Evolutionary conservation across 108 stramenopile species (phyloP), one percentile per base, ranked within the genome.

Genomic region (Cyclotella kingstonii): DNA sequence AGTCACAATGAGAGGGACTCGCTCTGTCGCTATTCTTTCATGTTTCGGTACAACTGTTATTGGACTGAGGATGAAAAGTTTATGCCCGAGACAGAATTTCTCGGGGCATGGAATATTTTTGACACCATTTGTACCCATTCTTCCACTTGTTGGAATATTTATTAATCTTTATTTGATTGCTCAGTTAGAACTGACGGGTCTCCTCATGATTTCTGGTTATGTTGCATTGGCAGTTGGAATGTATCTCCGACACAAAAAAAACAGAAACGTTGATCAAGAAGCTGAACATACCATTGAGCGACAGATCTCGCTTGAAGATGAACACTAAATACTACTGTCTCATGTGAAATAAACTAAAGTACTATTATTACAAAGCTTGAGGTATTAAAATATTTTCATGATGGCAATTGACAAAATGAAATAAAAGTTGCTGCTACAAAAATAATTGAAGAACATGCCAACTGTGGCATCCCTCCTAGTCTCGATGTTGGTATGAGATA

Each of bases 101-200:
- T 26, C 25, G 54, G 22, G 28, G 10, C 41, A 26, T 3, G 63
- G 69, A 36, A 40, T 54, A 19, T 94, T 90, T 61, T 61, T 80
- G 27, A 78, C 84, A 5, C 91, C 94, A 0, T 47, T 77, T n/a
- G 80, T 90, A 9, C 85, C 94, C 7, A 56, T 70, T 29, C 23
- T 92, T 26, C 86, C 90, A 25, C 56, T 76, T 7, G 25, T 78
- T 25, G 94, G 84, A 30, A 81, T 90, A 14, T 86, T 79, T 54
- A 47, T 84, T 45, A 95, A 95, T 61, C 86, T 86, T 84, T 90
- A 79, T 62, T 66, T 95, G 9, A 79, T 95, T 29, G 66, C 82
- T 11, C 86, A 91, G 54, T 59, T 94, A 4, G 81, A 85, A 33
- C 15, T 53, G 29, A 43, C 33, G 11, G 87, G 84, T 2, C 35